Percentiles rank a stretch among this genome's conserved stretches.
These are phyloP conservation scores for Geotrichum reessii DNA, from an alignment of 1,139 yeast genomes.

Conservation along the genomic window DNA sequence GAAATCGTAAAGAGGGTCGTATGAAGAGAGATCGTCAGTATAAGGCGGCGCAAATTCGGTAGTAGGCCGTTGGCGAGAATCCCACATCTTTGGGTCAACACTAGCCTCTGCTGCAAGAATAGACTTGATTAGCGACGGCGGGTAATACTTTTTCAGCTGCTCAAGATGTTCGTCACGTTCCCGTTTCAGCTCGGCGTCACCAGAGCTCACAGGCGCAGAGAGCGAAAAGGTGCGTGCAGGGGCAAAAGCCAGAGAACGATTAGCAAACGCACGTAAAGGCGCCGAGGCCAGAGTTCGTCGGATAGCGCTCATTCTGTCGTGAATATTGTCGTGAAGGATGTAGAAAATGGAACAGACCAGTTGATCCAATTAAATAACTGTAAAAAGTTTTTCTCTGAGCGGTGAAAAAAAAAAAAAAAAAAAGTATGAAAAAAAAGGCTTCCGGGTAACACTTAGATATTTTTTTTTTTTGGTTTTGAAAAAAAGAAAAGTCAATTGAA, in stretches of 20 bases:
- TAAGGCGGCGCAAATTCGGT: conserved; percentile 56
- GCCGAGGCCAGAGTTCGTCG: conserved; percentile 10
- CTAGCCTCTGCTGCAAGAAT: conserved; percentile 74
- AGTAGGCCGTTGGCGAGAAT: conserved; percentile 33
- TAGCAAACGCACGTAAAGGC: conserved; percentile 3
- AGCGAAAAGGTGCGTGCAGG: conserved; percentile 6
- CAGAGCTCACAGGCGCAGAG: not conserved
- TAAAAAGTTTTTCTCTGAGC: conserved; percentile 2
- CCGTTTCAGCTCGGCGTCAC: conserved; percentile 15
- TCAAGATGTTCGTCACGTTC: conserved; percentile 48
- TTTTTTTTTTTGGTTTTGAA: too few species aligned
- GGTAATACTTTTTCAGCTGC: conserved; percentile 62
- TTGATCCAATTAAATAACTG: conserved; percentile 11
- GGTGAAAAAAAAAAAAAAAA: conserved; percentile 2
- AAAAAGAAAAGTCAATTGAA: not conserved
- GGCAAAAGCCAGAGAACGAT: not conserved
- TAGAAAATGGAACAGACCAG: not conserved
- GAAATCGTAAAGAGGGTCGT: conserved; percentile 55
- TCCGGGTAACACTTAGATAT: not conserved
- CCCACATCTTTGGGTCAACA: conserved; percentile 57
- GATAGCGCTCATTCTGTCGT: conserved; percentile 6
- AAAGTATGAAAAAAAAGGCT: not conserved
- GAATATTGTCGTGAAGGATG: not conserved
- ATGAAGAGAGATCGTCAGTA: conserved; percentile 52
- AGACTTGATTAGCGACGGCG: conserved; percentile 71